A percentile compares a stretch with the other conserved stretches of the same genome.
Evolutionary conservation across 805 yeast species (phyloP).

Genomic region (Tetrapisispora phaffii): DNA sequence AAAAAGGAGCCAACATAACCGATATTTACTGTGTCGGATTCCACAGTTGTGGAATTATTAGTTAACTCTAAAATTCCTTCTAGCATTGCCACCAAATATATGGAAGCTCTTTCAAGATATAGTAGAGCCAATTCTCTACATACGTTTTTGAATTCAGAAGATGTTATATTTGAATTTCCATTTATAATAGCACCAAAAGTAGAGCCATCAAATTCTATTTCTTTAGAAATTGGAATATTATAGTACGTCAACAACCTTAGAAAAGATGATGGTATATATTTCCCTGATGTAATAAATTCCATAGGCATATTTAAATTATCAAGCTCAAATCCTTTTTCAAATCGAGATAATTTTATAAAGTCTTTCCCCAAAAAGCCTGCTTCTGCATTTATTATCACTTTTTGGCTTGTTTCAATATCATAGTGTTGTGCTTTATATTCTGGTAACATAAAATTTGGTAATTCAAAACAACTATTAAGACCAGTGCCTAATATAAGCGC

Average conservation of each 20-base stretch:
- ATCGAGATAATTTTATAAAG: constrained; percentile 11
- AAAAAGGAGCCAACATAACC: constrained; percentile 26
- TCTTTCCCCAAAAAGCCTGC: constrained; percentile 22
- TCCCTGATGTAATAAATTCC: constrained; percentile 24
- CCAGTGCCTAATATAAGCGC: constrained; percentile 68
- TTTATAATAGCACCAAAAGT: constrained; percentile 7
- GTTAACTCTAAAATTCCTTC: constrained; percentile 8
- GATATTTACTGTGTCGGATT: constrained; percentile 5
- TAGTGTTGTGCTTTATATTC: constrained; percentile 3
- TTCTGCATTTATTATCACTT: constrained; percentile 19
- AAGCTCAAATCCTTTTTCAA: constrained; percentile 9
- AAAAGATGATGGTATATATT: constrained; percentile 19
- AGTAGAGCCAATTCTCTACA: constrained; percentile 9
- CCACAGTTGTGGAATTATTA: neutral
- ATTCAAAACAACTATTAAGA: constrained; percentile 39
- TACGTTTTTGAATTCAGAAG: neutral
- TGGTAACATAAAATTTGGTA: constrained; percentile 14
- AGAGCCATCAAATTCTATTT: constrained; percentile 16
- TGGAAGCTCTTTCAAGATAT: constrained; percentile 19
- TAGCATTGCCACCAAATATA: constrained; percentile 17
- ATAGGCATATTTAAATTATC: constrained; percentile 18
- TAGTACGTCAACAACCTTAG: constrained; percentile 11
- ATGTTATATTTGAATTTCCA: neutral
- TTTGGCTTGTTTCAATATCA: neutral
- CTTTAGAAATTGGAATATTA: constrained; percentile 4